Base-by-base conservation (phyloP, 148 eudicot genomes). In the Amaranthus cruentus region DNA sequence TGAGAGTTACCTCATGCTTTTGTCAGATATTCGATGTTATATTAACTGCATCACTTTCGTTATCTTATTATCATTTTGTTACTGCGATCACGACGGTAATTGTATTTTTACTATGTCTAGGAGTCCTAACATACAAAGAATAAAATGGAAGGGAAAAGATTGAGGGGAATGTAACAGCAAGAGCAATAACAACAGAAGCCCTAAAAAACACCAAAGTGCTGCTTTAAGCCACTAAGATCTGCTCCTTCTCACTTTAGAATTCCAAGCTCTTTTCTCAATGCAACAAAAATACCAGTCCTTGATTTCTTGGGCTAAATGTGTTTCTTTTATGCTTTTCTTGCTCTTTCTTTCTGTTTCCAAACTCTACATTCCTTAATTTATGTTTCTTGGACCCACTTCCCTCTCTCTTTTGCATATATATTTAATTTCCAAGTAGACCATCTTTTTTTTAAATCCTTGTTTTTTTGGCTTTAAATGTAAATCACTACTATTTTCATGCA, bases 181-280 rank as follows among this genome's bases (percentile, higher is more conserved):
- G 38, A 28, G 38, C 38, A 28, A 28, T 28, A 28, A 28, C 38
- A 28, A 28, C 38, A 28, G 38, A 28, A 59, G 69, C 77, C 83
- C 82, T 77, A 67, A 84, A 84, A 82, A 85, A 81, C 81, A 66
- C 71, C 75, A 85, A 87, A 85, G 80, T 66, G 78, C 68, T 81
- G 87, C 89, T 91, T 91, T 91, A 88, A 84, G 78, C 72, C 81
- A 79, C 81, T 79, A 75, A 73, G 38, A 28, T 28, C 38, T 28
- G 38, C 38, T 28, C 38, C 38, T 28, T 28, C 38, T 28, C 74
- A 84, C 90, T 91, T 89, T 89, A 76, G 91, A 87, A 89, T 91
- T 91, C 92, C 89, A 84, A 86, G 94, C 88, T 86, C 92, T 80
- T 74, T 83, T 83, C 77, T 82, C 94, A 66, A 88, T 88, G 92